These are phyloP conservation scores for Fraxinus albicans DNA, from an alignment of 305 asterid genomes.

Conservation along the genomic window DNA sequence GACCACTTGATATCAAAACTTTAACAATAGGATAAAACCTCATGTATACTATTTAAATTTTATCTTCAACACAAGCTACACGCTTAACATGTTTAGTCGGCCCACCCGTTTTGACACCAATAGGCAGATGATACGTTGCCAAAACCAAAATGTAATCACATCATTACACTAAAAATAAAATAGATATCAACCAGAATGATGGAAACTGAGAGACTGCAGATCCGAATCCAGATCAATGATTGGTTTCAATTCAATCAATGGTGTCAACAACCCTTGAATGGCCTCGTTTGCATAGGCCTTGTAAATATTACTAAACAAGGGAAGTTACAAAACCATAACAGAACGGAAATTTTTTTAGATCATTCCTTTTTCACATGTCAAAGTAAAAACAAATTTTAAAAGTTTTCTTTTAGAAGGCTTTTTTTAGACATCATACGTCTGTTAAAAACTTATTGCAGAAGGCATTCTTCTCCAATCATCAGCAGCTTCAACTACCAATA, in stretches of 20 bases:
- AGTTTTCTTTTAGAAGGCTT: not conserved
- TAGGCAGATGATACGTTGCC: not conserved
- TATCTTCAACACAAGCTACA: not conserved
- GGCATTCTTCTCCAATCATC: not conserved
- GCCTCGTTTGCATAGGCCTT: not conserved
- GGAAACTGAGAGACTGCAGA: not conserved
- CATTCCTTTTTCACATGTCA: not conserved
- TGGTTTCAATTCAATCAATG: not conserved
- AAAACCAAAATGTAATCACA: not conserved
- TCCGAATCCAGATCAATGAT: not conserved
- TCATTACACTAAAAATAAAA: not conserved
- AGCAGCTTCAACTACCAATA: not conserved
- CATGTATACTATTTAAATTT: not conserved
- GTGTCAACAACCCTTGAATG: not conserved
- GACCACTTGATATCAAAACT: not conserved
- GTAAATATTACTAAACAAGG: not conserved
- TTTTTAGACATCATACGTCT: not conserved
- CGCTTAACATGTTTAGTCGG: not conserved
- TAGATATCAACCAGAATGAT: not conserved
- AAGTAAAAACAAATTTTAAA: not conserved
- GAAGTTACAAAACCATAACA: not conserved
- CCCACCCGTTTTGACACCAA: not conserved
- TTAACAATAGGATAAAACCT: not conserved
- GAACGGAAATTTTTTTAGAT: not conserved
- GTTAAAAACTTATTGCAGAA: not conserved